Evolutionary conservation across 148 eudicot species (phyloP).

Genomic region (Vaccinium darrowii): DNA sequence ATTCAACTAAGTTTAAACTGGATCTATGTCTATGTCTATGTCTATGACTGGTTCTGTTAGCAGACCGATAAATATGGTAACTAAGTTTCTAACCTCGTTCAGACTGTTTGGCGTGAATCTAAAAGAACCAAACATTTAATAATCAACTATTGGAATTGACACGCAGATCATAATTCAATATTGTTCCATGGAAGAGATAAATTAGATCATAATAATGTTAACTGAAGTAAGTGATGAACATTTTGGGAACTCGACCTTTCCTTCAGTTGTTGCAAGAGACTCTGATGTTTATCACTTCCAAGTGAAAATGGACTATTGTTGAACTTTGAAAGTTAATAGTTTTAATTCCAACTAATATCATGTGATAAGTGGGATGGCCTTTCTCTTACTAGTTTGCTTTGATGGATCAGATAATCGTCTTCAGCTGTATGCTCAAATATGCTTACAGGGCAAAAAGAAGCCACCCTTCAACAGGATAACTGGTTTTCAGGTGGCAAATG

Average conservation of each 20-base stretch:
- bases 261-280: not conserved
- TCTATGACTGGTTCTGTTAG: not conserved
- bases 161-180: not conserved
- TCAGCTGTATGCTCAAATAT: constrained; percentile 53
- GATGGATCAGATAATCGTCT: constrained; percentile 48
- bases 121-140: not conserved
- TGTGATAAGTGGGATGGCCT: not conserved
- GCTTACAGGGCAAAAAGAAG: constrained; percentile 59
- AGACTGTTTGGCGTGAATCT: not conserved
- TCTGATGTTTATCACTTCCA: not conserved
- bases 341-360: not conserved
- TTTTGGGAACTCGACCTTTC: not conserved
- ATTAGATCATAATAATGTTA: not conserved
- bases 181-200: not conserved
- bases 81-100: not conserved
- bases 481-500: constrained; percentile 59
- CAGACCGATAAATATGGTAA: not conserved
- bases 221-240: not conserved
- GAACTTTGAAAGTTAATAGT: not conserved
- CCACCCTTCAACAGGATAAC: constrained; percentile 64
- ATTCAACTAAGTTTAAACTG: not conserved
- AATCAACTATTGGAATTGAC: not conserved
- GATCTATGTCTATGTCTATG: not conserved
- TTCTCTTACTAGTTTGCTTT: constrained; percentile 2
- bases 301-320: not conserved